These are phyloP conservation scores for Cardamine chenopodiifolia DNA, from an alignment of 345 rosid genomes.

Conservation along the genomic window DNA sequence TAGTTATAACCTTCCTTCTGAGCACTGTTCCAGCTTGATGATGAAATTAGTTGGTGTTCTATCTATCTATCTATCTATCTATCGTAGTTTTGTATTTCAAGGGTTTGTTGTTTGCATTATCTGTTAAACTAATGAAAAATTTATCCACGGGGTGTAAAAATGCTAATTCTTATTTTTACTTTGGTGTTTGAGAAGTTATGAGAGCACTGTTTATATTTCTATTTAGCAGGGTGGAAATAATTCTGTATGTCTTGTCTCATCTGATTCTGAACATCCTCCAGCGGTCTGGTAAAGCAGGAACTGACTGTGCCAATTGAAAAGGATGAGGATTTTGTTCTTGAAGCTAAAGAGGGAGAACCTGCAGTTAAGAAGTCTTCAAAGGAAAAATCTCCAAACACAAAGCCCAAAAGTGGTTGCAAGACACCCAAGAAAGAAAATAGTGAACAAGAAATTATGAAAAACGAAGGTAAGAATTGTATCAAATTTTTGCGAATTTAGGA, in stretches of 20 bases:
- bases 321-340: slow-evolving; percentile 44
- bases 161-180: slow-evolving; percentile 5
- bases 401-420: slow-evolving; percentile 34
- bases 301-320: slow-evolving; percentile 38
- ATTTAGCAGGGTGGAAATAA: slow-evolving; percentile 35
- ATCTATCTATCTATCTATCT: not conserved
- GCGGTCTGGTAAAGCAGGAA: slow-evolving; percentile 32
- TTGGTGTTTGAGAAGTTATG: not conserved
- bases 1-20: not conserved
- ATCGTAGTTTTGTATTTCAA: not conserved
- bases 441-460: slow-evolving; percentile 40
- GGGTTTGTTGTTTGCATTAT: slow-evolving; percentile 7
- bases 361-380: slow-evolving; percentile 52
- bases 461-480: slow-evolving; percentile 47
- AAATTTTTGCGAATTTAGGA: not conserved
- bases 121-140: slow-evolving; percentile 1
- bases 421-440: slow-evolving; percentile 46
- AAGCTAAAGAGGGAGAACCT: slow-evolving; percentile 39
- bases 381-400: slow-evolving; percentile 54
- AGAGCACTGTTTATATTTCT: not conserved
- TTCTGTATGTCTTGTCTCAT: slow-evolving; percentile 58
- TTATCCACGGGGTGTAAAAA: not conserved
- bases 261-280: slow-evolving; percentile 75
- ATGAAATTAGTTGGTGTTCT: not conserved
- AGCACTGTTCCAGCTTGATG: slow-evolving; percentile 1